phyloP scores from a whole-genome alignment of 2,329 filamentous ascomycete genomes.

The Cladosporium sp. region DNA sequence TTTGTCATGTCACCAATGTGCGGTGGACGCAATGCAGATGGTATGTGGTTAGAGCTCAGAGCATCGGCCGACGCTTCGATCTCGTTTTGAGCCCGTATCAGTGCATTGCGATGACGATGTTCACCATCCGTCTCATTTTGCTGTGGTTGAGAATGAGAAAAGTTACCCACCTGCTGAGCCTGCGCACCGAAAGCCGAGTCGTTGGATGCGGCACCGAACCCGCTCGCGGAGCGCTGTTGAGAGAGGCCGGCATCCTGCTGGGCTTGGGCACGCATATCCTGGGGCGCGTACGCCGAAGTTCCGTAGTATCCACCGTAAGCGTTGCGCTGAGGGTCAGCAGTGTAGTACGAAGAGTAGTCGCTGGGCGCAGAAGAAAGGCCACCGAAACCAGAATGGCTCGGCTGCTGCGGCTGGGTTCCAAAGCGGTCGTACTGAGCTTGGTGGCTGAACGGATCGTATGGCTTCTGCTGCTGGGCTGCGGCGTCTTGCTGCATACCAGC shows the following conservation, averaged over 20 bases:
- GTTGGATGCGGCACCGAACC: slow-evolving; percentile 58
- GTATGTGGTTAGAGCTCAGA: not conserved
- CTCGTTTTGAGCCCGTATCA: not conserved
- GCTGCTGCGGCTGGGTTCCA: slow-evolving; percentile 49
- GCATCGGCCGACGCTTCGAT: not conserved
- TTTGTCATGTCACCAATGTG: not conserved
- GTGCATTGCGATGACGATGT: not conserved
- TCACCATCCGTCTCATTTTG: not conserved
- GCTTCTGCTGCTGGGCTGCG: slow-evolving; percentile 62
- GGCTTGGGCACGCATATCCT: slow-evolving; percentile 38
- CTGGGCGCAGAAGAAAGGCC: slow-evolving; percentile 67
- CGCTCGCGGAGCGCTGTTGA: slow-evolving; percentile 71
- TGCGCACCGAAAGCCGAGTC: slow-evolving; percentile 59
- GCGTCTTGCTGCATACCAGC: slow-evolving; percentile 48
- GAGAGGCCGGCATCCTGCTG: slow-evolving; percentile 67
- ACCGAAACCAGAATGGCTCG: slow-evolving; percentile 54
- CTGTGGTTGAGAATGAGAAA: slow-evolving; percentile 5
- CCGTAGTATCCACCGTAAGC: slow-evolving; percentile 65
- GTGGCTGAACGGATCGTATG: slow-evolving; percentile 80
- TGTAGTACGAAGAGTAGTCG: slow-evolving; percentile 84
- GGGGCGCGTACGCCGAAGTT: slow-evolving; percentile 45
- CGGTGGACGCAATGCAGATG: not conserved
- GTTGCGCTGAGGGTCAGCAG: slow-evolving; percentile 65
- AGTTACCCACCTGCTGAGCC: slow-evolving; percentile 45
- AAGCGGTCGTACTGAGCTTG: slow-evolving; percentile 54